These are phyloP conservation scores for Botryotinia narcissicola DNA, from an alignment of 2,329 filamentous ascomycete genomes.

Conservation along the genomic window DNA sequence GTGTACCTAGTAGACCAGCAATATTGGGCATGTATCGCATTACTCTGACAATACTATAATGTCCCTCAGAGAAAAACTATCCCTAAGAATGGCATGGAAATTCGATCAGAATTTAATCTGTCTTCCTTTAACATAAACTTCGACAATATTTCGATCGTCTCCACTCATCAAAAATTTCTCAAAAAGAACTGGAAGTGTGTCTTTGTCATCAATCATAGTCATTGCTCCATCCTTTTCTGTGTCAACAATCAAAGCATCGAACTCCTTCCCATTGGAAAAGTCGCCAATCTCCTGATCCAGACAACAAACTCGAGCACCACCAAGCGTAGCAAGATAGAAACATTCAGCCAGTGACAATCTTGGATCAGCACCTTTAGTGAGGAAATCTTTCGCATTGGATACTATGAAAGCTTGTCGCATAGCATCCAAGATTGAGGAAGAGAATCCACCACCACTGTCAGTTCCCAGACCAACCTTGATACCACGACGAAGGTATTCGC, in stretches of 20 bases:
- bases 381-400: conserved; percentile 47
- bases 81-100: not conserved
- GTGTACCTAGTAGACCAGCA: not conserved
- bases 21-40: not conserved
- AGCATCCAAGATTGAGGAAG: conserved; percentile 56
- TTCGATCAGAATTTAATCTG: conserved; percentile 20
- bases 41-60: not conserved
- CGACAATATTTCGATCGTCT: conserved; percentile 81
- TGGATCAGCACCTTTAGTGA: conserved; percentile 40
- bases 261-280: conserved; percentile 82
- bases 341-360: conserved; percentile 34
- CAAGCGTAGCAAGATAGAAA: conserved; percentile 51
- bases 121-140: conserved; percentile 79
- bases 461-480: conserved; percentile 68
- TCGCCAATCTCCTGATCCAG: conserved; percentile 68
- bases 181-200: conserved; percentile 41
- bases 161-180: conserved; percentile 92
- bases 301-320: conserved; percentile 48
- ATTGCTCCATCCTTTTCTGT: conserved; percentile 58
- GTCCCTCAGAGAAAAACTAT: not conserved
- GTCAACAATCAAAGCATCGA: conserved; percentile 83
- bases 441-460: conserved; percentile 62
- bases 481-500: conserved; percentile 54
- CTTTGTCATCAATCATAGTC: conserved; percentile 22
- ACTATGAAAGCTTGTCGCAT: conserved; percentile 56